Base-by-base conservation (phyloP, 805 yeast genomes). In the Yarrowia sp. region DNA sequence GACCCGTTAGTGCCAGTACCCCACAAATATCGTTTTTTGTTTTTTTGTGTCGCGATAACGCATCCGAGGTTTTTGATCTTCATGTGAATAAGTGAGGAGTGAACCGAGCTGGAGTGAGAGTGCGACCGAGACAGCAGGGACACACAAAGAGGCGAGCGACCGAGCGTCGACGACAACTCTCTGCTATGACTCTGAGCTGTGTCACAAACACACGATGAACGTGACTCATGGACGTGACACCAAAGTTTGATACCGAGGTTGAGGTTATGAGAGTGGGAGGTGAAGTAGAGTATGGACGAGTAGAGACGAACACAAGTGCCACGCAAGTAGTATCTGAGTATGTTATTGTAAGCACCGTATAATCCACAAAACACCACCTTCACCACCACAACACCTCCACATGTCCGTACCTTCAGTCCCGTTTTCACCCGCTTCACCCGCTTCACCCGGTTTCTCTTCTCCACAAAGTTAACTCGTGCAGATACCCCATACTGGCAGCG, bases 401-500 rank as follows among this genome's bases (percentile, higher is more conserved):
- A 4, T 24, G 30, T 24, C 30, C 30, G 30, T 7, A 24, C 30
- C 30, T 4, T 24, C 7, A 7, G 30, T 6, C 19, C 46, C 46
- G 46, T 43, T 43, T 17, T 4, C 10, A 20, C 50, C 50, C 50
- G 34, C 17, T 24, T 24, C 30, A 24, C 30, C 30, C 30, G 30
- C 17, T 24, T 24, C 30, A 24, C 30, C 30, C 30, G 30, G 30
- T 24, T 24, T 24, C 6, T 24, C 30, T 24, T 24, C 30, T 24
- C 30, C 30, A 24, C 24, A 33, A 49, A 34, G 55, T 49, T 49
- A 9, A 12, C 38, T 47, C 34, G 40, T 49, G 55, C 55, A 49
- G 39, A 34, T 49, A 49, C 55, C 55, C 55, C 55, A 49, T 49
- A 49, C n/a, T 33, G 55, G 30, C 34, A 49, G 55, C 55, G 55